phyloP scores from a whole-genome alignment of 1,139 yeast genomes.

The Suhomyces kunorum region DNA sequence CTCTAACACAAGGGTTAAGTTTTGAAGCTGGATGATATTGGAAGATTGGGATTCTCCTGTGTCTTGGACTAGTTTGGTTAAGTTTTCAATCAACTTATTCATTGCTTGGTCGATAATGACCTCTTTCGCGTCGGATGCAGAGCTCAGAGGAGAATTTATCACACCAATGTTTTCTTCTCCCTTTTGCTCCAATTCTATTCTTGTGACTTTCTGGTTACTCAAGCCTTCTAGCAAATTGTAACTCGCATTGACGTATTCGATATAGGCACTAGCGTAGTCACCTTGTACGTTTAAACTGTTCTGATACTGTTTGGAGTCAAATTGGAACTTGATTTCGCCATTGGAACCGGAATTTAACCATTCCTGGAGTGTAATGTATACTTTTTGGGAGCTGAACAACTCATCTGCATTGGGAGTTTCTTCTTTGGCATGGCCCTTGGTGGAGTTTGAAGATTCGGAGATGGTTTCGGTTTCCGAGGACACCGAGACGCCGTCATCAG shows the following conservation, averaged over 20 bases:
- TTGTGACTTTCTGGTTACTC: slow-evolving; percentile 21
- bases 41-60: slow-evolving; percentile 17
- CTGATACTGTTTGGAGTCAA: slow-evolving; percentile 30
- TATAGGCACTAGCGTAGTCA: slow-evolving; percentile 25
- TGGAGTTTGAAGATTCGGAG: slow-evolving; percentile 22
- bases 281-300: slow-evolving; percentile 23
- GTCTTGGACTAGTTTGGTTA: slow-evolving; percentile 22
- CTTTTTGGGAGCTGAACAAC: slow-evolving; percentile 17
- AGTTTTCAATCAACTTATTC: slow-evolving; percentile 21
- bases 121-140: slow-evolving; percentile 9
- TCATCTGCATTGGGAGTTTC: slow-evolving; percentile 1
- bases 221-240: slow-evolving; percentile 39
- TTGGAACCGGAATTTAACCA: slow-evolving; percentile 36
- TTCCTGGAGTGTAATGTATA: slow-evolving; percentile 33
- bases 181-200: slow-evolving; percentile 24
- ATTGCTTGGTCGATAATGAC: slow-evolving; percentile 28
- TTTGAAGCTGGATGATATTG: slow-evolving; percentile 29
- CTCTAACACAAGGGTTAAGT: slow-evolving; percentile 52
- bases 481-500: slow-evolving; percentile 33
- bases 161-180: slow-evolving; percentile 38
- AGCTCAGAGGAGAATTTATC: slow-evolving; percentile 22
- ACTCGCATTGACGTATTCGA: slow-evolving; percentile 32
- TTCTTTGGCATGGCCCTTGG: background rate
- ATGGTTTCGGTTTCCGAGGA: slow-evolving; percentile 36
- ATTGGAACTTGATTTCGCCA: slow-evolving; percentile 30